These are phyloP conservation scores for Laguncularia racemosa DNA, from an alignment of 345 rosid species.

Conservation along the genomic window DNA sequence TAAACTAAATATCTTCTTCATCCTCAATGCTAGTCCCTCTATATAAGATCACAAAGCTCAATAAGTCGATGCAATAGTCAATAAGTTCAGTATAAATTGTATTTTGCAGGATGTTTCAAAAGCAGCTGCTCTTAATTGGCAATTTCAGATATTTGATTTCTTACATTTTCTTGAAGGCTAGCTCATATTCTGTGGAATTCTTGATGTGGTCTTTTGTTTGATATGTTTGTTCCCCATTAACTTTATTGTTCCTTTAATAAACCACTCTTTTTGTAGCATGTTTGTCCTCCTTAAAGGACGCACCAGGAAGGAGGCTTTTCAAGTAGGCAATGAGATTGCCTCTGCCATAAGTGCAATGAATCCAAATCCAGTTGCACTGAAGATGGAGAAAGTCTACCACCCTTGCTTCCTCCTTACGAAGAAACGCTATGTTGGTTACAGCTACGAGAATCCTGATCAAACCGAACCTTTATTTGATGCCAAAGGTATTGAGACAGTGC, in stretches of 20 bases:
- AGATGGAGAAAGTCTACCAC: slow-evolving; percentile 95
- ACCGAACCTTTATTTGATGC: slow-evolving; percentile 77
- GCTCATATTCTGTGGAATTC: neutral
- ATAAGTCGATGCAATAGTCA: too few relatives aligned
- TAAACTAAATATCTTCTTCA: too few relatives aligned
- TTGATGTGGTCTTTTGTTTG: slow-evolving; percentile 1
- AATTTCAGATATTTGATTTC: neutral
- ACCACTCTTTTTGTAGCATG: slow-evolving; percentile 47
- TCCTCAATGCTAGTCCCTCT: too few relatives aligned
- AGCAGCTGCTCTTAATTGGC: neutral
- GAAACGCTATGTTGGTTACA: slow-evolving; percentile 95
- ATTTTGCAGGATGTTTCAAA: neutral
- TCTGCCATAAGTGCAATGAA: slow-evolving; percentile 80
- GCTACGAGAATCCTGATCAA: slow-evolving; percentile 80
- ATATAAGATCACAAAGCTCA: too few relatives aligned
- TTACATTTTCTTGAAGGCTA: neutral
- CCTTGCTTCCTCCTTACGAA: slow-evolving; percentile 93
- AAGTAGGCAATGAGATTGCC: slow-evolving; percentile 77
- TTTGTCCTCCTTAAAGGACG: slow-evolving; percentile 88
- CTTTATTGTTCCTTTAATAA: slow-evolving; percentile 3
- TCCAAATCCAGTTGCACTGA: slow-evolving; percentile 84
- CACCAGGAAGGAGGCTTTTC: slow-evolving; percentile 57
- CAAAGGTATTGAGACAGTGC: slow-evolving; percentile 95
- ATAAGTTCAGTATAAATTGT: neutral
- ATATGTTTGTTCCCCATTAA: slow-evolving; percentile 1